Base-by-base conservation (phyloP, 257 asterid species). In the Fraxinus pennsylvanica region DNA sequence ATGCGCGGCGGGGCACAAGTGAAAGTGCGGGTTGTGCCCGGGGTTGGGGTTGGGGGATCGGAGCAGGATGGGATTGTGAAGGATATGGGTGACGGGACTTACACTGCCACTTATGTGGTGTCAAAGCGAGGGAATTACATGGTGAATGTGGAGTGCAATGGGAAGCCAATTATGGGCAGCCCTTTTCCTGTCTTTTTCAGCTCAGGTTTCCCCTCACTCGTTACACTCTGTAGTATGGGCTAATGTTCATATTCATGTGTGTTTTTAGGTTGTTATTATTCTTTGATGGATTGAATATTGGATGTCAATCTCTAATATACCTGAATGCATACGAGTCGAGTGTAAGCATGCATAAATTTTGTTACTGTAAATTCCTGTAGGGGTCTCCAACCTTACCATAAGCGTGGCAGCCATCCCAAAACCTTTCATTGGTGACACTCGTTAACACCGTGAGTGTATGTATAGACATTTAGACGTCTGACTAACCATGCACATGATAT, bases 161-260 rank as follows among this genome's bases (percentile, higher is more conserved):
- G 97, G 75, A 89, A 81, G 85, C 89, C 98, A 5, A 93, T 96
- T 15, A 90, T 90, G 97, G 99, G 99, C 25, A 96, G 99, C 80
- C 99, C 98, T 0, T 96, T 93, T 80, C 99, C 99, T 19, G 99
- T 96, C 52, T 96, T 96, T 89, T 96, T 96, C 82, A 93, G 99
- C 86, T 29, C 97, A 83, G 99, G 99, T 95, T 81, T 35, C 36
- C 54, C 22, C 29, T 36, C 57, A 4, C 39, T 36, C 21, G 6
- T 61, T 17, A 38, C 50, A 14, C 29, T 2, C 25, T 27, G 17
- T 63, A 6, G 0, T 38, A 36, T 21, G 30, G 73, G 41, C 68
- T 3, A 63, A 19, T 65, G 19, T 21, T 17, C 36, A 19, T 21
- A 21, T 29, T n/a, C n/a, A 57, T 6, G 21, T n/a, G 66, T 57